Conservation (phyloP, 495 filamentous ascomycete species). For the Penicilliopsis zonata region DNA sequence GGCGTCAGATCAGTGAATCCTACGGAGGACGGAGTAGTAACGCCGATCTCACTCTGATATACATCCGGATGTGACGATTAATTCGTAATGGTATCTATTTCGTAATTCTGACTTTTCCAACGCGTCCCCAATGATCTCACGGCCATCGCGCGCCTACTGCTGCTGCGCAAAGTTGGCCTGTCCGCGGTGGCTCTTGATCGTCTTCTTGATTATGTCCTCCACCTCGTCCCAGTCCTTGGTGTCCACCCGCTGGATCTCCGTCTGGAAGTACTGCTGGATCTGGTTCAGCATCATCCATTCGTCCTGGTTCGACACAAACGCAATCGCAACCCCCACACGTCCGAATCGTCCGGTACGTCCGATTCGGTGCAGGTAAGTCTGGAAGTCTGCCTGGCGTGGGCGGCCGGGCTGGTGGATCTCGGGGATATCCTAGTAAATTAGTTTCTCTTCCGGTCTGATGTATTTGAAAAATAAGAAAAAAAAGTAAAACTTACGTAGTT, state of each 20-base stretch:
- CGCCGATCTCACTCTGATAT: too few relatives aligned
- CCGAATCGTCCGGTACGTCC: slow-evolving; percentile 96
- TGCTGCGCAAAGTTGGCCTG: slow-evolving; percentile 38
- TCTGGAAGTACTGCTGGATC: slow-evolving; percentile 62
- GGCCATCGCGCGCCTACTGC: background rate
- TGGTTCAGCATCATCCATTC: slow-evolving; percentile 63
- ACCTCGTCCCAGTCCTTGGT: slow-evolving; percentile 75
- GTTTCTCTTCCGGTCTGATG: background rate
- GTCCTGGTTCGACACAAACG: slow-evolving; percentile 70
- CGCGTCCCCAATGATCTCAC: background rate
- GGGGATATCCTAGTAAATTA: slow-evolving; percentile 40
- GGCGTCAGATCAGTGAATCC: too few relatives aligned
- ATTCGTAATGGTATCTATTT: too few relatives aligned
- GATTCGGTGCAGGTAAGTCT: slow-evolving; percentile 97
- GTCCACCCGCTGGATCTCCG: slow-evolving; percentile 44
- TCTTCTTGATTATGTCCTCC: slow-evolving; percentile 66
- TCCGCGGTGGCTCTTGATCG: slow-evolving; percentile 71
- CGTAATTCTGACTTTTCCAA: too few relatives aligned
- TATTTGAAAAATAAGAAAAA: background rate
- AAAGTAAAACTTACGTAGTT: slow-evolving; percentile 54
- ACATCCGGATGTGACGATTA: too few relatives aligned
- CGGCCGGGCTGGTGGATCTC: slow-evolving; percentile 16
- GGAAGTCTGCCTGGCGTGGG: slow-evolving; percentile 51
- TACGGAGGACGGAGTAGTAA: too few relatives aligned
- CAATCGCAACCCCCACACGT: slow-evolving; percentile 90